Base-by-base conservation (phyloP, 108 stramenopile species). In the Fragilaria radians region DNA sequence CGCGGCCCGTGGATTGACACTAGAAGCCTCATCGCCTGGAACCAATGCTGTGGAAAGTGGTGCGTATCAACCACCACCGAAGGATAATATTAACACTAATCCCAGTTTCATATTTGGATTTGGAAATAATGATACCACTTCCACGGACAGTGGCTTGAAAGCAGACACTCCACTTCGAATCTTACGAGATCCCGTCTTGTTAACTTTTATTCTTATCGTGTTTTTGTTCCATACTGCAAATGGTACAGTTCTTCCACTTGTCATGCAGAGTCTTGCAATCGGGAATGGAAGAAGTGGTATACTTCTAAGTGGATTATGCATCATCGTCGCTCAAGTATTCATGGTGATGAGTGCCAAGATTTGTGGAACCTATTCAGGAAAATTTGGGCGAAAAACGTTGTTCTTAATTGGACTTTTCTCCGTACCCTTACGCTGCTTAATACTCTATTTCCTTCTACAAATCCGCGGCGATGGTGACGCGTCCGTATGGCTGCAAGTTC, bases 181-280 rank as follows among this genome's bases (percentile, higher is more conserved):
- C 29, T 66, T 93, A 14, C 69, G 76, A 18, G 86, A 93, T 66
- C 83, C 83, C 7, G 88, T 79, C 27, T 76, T 93, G 9, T 65
- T 93, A 36, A 68, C 62, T 25, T 93, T 93, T 32, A 78, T 88
- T 29, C 31, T 85, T 7, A 72, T 89, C 57, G 73, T 72, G 64
- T 93, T 93, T 53, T 63, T 87, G 26, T 93, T 93, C 63, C 91
- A 93, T 56, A 73, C 71, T n/a, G 72, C 88, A 14, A 93, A 93
- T 53, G 88, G 91, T 26, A 89, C 91, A 5, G 84, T 93, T 18
- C 68, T 93, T 27, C 91, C 91, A 0, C 66, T 93, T 32, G 88
- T 89, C 19, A 93, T 93, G 91, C 90, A 89, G 65, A 93, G 84
- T 5, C 65, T 88, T 26, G 86, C 88, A 1, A 79, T 88, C 71